These are phyloP conservation scores for Termitomyces sp. DNA, from an alignment of 768 basidiomycete genomes.

Conservation along the genomic window DNA sequence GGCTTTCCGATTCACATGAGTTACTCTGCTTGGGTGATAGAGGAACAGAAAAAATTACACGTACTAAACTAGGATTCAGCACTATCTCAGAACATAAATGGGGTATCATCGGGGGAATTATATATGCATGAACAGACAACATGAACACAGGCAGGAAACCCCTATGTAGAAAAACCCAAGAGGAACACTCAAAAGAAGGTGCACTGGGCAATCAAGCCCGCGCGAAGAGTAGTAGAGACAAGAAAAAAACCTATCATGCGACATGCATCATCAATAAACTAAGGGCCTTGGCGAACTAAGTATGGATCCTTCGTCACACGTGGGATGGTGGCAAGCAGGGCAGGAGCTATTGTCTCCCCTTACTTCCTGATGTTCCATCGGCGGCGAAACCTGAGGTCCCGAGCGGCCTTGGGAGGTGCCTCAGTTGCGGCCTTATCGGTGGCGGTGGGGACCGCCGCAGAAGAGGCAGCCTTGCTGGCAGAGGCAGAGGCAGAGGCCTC, in stretches of 20 bases:
- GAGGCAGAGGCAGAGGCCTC: conserved; percentile 1
- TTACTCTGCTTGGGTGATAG: conserved; percentile 6
- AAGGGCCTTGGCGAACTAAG: background rate
- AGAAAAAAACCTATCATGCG: conserved; percentile 9
- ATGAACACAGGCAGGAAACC: background rate
- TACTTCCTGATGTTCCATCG: background rate
- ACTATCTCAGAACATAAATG: conserved; percentile 11
- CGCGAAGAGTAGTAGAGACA: background rate
- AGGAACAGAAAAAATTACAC: conserved; percentile 16
- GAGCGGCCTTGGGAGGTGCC: background rate
- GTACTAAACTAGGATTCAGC: conserved; percentile 12
- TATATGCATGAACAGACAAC: background rate
- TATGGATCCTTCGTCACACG: background rate
- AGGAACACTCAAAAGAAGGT: background rate
- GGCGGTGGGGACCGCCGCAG: background rate
- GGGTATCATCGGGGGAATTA: background rate
- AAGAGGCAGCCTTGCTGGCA: background rate
- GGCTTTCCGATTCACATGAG: conserved; percentile 12
- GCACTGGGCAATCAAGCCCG: conserved; percentile 6
- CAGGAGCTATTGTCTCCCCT: background rate
- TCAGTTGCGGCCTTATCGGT: background rate
- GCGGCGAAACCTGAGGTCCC: background rate
- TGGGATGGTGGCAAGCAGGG: background rate
- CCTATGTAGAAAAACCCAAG: conserved; percentile 1
- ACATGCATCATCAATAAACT: background rate